Evolutionary conservation across 2,329 filamentous ascomycete species (phyloP), one percentile per base, ranked within the genome.

Genomic region (Xylogone sp.): DNA sequence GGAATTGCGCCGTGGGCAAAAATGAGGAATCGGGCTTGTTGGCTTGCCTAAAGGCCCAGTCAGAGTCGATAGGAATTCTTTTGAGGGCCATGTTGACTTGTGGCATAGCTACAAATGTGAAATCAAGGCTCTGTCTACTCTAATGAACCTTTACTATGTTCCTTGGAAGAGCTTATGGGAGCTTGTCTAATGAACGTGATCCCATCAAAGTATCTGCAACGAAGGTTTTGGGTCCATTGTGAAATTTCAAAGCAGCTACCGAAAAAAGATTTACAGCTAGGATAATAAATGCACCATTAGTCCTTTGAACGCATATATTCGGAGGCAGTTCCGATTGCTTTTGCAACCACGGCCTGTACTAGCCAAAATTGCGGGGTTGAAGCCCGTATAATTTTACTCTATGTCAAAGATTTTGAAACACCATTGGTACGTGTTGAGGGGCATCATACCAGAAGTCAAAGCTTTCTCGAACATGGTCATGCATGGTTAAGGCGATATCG

Each of bases 21-120:
- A 49, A 45, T 31, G 29, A 34, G 12, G 13, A n/a, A 10, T 27
- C 42, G 12, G 21, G 29, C 27, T 27, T 43, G n/a, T 42, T 19
- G 5, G 20, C n/a, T 21, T 52, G 50, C 20, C 45, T 49, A 27
- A 52, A 52, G 21, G 39, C n/a, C 50, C 50, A 52, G 42, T 31
- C 29, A 39, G 34, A 39, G 34, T 39, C n/a, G 10, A 39, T 39
- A 16, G 34, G 34, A 5, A 39, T 13, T 39, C 34, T 39, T 39
- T 39, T 39, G 5, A 16, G 13, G n/a, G 34, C 34, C 34, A 39
- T 39, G 8, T 18, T 39, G 34, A 16, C n/a, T 13, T 13, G 34
- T 39, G 12, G 13, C n/a, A 16, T 39, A 16, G n/a, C 34, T 16
- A 39, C n/a, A 39, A 7, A 8, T 31, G 8, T 31, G 27, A 13